Conservation (phyloP, 2,329 filamentous ascomycete genomes). For the Aspergillus sp. region DNA sequence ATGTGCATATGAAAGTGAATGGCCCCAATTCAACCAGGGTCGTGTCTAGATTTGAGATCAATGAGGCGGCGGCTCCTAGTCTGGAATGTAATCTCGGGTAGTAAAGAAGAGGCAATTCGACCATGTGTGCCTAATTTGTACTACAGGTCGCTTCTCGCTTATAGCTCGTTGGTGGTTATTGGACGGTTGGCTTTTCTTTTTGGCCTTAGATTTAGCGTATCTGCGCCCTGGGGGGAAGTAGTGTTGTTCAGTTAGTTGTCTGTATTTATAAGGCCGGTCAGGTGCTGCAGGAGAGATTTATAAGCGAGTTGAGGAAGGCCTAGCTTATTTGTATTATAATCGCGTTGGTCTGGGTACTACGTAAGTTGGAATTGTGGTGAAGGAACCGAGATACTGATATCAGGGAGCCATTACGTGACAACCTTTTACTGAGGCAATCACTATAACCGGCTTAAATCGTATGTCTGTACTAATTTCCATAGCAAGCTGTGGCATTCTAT, state of each 20-base stretch:
- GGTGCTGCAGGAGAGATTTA: too few species aligned
- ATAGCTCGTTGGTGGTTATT: background rate
- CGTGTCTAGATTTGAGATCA: background rate
- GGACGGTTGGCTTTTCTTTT: background rate
- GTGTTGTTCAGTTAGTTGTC: background rate
- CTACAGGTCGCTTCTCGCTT: background rate
- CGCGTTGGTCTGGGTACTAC: too few species aligned
- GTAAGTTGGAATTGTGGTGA: too few species aligned
- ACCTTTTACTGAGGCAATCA: too few species aligned
- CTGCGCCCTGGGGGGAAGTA: background rate
- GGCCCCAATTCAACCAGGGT: background rate
- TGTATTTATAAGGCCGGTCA: too few species aligned
- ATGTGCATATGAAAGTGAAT: background rate
- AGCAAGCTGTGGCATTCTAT: too few species aligned
- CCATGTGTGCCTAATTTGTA: background rate
- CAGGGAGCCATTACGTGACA: too few species aligned
- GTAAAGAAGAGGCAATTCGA: background rate
- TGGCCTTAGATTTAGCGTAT: background rate
- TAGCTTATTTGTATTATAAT: too few species aligned
- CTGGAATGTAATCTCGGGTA: background rate
- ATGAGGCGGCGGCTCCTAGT: background rate
- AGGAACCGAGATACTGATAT: too few species aligned
- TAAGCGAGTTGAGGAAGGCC: too few species aligned
- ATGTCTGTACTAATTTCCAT: too few species aligned
- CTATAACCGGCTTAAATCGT: too few species aligned